phyloP scores from a whole-genome alignment of 2,329 filamentous ascomycete species.

The Pseudogymnoascus verrucosus region DNA sequence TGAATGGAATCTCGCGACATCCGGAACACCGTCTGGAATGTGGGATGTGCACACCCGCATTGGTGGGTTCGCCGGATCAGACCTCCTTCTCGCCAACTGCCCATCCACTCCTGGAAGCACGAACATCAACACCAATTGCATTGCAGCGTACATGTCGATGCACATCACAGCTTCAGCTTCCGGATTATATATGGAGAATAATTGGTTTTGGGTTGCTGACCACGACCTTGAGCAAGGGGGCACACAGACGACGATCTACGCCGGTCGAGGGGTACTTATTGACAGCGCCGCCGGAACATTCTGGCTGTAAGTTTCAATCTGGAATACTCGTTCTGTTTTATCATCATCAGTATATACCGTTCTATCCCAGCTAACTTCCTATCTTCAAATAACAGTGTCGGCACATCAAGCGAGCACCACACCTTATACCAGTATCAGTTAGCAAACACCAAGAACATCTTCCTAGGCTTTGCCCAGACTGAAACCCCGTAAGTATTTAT shows the following conservation, averaged over 20 bases:
- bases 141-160: slow-evolving; percentile 29
- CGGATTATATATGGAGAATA: slow-evolving; percentile 43
- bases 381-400: slow-evolving; percentile 60
- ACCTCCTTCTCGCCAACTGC: slow-evolving; percentile 35
- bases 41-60: slow-evolving; percentile 37
- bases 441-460: slow-evolving; percentile 26
- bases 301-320: slow-evolving; percentile 35
- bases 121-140: slow-evolving; percentile 26
- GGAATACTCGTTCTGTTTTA: no score
- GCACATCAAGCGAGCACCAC: slow-evolving; percentile 44
- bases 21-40: slow-evolving; percentile 48
- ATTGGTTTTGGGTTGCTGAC: slow-evolving; percentile 41
- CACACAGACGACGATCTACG: slow-evolving; percentile 48
- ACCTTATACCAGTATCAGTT: slow-evolving; percentile 47
- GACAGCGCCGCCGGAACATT: slow-evolving; percentile 38
- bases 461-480: slow-evolving; percentile 21
- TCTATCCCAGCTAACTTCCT: slow-evolving; percentile 43
- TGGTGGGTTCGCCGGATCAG: slow-evolving; percentile 41
- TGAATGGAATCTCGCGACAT: slow-evolving; percentile 52
- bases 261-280: slow-evolving; percentile 40
- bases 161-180: slow-evolving; percentile 26
- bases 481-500: slow-evolving; percentile 34
- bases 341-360: no score
- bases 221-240: slow-evolving; percentile 34
- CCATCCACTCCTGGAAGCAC: slow-evolving; percentile 48